Evolutionary conservation across 176 grass and related monocot genomes (phyloP), one percentile per base, ranked within the genome.

Genomic region (Carex pumila): DNA sequence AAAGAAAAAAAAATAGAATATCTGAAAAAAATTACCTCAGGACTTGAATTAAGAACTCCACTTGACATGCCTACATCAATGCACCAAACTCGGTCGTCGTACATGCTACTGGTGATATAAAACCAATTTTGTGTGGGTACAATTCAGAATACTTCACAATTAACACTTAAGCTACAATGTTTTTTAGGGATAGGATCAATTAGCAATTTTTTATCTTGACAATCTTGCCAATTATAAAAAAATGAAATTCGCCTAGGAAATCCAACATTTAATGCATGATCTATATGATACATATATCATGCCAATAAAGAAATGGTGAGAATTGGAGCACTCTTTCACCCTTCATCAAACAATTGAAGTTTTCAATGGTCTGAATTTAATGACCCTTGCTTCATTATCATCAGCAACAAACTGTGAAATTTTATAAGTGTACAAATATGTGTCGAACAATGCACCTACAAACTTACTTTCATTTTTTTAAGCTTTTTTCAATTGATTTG

Each of bases 1-100:
- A 36, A 60, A 65, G 63, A 89, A 54, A 12, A 85, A 85, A 5
- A 25, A 21, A 21, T 60, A 81, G 47, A 64, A 32, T 79, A 64
- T 37, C 18, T 9, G 3, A 78, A 14, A 15, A 82, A 63, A 87
- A n/a, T 86, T 87, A 98, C 96, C 96, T 98, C 96, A 7, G 96
- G 89, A 69, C 81, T 95, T 56, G 93, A 98, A 86, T 90, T 37
- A 41, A 93, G 85, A 87, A 98, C 89, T 85, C 96, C 92, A 81
- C 79, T 93, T 37, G 96, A 98, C 96, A 98, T 98, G 75, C 96
- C 93, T 37, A 98, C 93, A 84, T 98, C 96, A 52, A 98, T 74
- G 25, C 96, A 98, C 96, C 93, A 98, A 69, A 98, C 89, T 86
- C 88, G 91, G 37, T 87, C 81, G 50, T 95, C 63, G 7, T 94